These are phyloP conservation scores for Wickerhamomyces tratensis DNA, from an alignment of 805 yeast species.

Conservation along the genomic window DNA sequence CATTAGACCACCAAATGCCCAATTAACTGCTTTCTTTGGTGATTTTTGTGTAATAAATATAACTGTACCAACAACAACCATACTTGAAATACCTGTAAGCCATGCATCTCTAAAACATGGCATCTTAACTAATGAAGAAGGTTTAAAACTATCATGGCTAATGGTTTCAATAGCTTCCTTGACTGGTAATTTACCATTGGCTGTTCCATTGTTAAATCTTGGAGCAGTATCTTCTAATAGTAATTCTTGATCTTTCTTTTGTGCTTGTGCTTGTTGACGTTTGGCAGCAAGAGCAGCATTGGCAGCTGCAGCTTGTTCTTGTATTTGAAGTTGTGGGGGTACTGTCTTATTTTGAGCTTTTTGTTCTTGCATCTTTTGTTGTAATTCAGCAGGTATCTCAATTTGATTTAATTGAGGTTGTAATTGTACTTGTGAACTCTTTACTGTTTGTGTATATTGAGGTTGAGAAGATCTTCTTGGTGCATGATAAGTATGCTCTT, in stretches of 20 bases:
- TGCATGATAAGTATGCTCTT: too few relatives aligned
- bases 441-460: neutral
- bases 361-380: neutral
- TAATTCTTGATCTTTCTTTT: slow-evolving; percentile 17
- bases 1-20: slow-evolving; percentile 76
- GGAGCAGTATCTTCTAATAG: slow-evolving; percentile 31
- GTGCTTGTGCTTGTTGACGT: neutral
- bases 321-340: too few relatives aligned
- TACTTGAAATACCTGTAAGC: slow-evolving; percentile 60
- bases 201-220: slow-evolving; percentile 23
- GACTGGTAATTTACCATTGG: slow-evolving; percentile 20
- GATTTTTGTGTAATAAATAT: slow-evolving; percentile 60
- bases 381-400: neutral
- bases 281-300: too few relatives aligned
- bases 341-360: neutral
- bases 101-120: slow-evolving; percentile 82
- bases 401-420: neutral
- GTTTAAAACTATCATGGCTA: slow-evolving; percentile 38
- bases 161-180: slow-evolving; percentile 33
- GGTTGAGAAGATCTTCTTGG: neutral
- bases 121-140: slow-evolving; percentile 41
- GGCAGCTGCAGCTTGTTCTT: too few relatives aligned
- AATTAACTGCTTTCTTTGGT: slow-evolving; percentile 55
- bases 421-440: neutral
- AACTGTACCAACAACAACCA: slow-evolving; percentile 61